Conservation (phyloP, 371 early-diverging fungal genomes). For the Mortierella sp. region DNA sequence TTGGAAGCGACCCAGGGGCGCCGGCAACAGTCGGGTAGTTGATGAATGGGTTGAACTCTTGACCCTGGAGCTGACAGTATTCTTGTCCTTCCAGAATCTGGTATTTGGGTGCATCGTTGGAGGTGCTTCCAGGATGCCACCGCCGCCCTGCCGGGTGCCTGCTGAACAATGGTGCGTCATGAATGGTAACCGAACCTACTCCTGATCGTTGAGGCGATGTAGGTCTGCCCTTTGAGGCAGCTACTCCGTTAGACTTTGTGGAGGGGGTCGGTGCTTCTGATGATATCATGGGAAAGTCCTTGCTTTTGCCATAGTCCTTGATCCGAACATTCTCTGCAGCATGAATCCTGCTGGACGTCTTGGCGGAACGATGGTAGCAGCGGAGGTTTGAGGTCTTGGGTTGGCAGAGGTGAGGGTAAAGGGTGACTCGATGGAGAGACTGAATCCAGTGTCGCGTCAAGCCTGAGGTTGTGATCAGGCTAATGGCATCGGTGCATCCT, state of each 20-base stretch:
- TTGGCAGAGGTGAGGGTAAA: constrained; percentile 25
- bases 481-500: neutral
- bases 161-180: constrained; percentile 24
- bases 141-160: constrained; percentile 13
- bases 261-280: neutral
- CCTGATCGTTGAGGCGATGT: neutral
- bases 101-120: constrained; percentile 18
- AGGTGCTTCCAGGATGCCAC: constrained; percentile 7
- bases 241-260: neutral
- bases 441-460: constrained; percentile 51
- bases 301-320: neutral
- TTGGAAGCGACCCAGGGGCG: neutral
- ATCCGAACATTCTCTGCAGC: neutral
- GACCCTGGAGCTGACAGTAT: neutral
- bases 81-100: constrained; percentile 13
- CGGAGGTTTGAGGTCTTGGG: neutral
- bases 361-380: neutral
- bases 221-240: too few relatives aligned
- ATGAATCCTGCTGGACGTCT: constrained; percentile 4
- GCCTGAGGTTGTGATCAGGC: neutral
- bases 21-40: constrained; percentile 7
- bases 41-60: constrained; percentile 29
- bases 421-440: constrained; percentile 39
- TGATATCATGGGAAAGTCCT: neutral
- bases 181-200: neutral